Base-by-base conservation (phyloP, 1,284 basidiomycete species). In the Abortiporus biennis region DNA sequence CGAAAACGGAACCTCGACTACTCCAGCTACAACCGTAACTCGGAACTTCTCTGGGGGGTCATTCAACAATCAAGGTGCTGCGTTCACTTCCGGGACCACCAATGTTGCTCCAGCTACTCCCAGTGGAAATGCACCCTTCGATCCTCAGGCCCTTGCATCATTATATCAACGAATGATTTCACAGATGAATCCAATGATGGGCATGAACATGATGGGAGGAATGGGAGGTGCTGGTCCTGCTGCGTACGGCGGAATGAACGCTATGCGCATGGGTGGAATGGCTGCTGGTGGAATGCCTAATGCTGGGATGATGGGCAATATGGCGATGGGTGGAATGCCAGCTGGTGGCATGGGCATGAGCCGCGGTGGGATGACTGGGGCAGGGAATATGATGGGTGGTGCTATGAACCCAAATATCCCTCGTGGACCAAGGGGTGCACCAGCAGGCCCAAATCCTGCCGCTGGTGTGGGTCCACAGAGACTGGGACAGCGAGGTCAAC, bases 121-220 rank as follows among this genome's bases (percentile, higher is more conserved):
- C 12, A 22, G 23, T 12, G 38, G 32, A 15, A 38, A 27, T 12
- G 3, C 41, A 3, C 74, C 84, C 3, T 87, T 90, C 57, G 86
- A 89, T 54, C 84, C 88, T 1, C 84, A 88, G 54, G 85, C 84
- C 0, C 74, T 90, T 46, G 86, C 86, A 0, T 71, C 80, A 25
- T 71, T 90, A 16, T 91, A 89, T 59, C 86, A 85, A 2, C 78
- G 87, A 44, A 90, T 91, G 84, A 84, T 87, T 68, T 78, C 85
- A 54, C 63, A 69, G 58, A 85, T 88, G 73, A 72, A 78, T 2
- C 70, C 70, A 38, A 74, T 75, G 54, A 71, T 66, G 32, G 64
- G 65, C 3, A 71, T 74, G 68, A 69, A 64, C 25, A 67, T 71
- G 63, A 67, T 66, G 59, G 59, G 63, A 9, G 72, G 68, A 23